A percentile compares a stretch with the other conserved stretches of the same genome.
These are phyloP conservation scores for Stevia rebaudiana DNA, from an alignment of 140 eudicot species.

Conservation along the genomic window DNA sequence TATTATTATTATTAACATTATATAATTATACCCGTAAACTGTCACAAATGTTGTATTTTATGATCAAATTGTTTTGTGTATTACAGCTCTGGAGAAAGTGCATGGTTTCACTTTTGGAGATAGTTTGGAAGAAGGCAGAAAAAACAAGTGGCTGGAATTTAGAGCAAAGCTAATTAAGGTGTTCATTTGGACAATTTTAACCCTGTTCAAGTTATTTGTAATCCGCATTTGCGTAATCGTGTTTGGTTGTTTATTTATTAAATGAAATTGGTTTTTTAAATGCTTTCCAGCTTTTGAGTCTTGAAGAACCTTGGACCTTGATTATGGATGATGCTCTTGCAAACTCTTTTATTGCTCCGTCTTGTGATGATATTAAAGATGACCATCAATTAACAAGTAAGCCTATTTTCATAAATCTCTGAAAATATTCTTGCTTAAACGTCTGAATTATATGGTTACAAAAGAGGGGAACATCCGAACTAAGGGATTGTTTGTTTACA, in stretches of 20 bases:
- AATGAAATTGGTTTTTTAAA: background rate
- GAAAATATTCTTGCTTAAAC: background rate
- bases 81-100: slow-evolving; percentile 41
- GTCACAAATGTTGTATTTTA: background rate
- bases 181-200: background rate
- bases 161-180: slow-evolving; percentile 41
- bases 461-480: no score
- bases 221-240: background rate
- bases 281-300: slow-evolving; percentile 48
- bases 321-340: slow-evolving; percentile 83
- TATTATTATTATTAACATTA: background rate
- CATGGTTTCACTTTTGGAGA: slow-evolving; percentile 53
- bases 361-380: slow-evolving; percentile 68
- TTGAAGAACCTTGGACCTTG: slow-evolving; percentile 84
- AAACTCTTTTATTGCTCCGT: slow-evolving; percentile 83
- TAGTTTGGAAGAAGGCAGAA: slow-evolving; percentile 42
- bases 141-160: slow-evolving; percentile 41
- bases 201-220: background rate
- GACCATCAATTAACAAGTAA: slow-evolving; percentile 75
- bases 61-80: background rate
- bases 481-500: no score
- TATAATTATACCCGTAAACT: background rate
- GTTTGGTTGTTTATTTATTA: background rate
- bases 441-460: background rate
- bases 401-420: slow-evolving; percentile 17